Evolutionary conservation across 2,329 filamentous ascomycete genomes (phyloP).

Genomic region (Colletotrichum gloeosporioides): DNA sequence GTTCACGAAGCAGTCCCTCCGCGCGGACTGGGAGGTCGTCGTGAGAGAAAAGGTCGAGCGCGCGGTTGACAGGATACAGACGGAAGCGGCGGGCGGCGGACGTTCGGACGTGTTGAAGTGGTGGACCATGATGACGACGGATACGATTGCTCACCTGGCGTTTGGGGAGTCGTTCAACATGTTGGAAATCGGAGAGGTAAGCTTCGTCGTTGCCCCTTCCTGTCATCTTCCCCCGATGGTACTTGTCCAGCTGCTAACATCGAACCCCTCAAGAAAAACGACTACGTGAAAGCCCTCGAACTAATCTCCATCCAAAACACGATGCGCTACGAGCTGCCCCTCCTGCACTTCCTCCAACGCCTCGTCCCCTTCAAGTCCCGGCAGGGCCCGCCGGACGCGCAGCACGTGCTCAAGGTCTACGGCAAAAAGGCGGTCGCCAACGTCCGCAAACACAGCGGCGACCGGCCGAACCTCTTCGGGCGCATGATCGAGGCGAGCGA

Average conservation of each 20-base stretch:
- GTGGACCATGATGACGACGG: conserved; percentile 59
- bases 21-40: conserved; percentile 29
- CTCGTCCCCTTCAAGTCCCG: background rate
- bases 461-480: background rate
- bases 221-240: too few species aligned
- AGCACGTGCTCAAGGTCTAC: background rate
- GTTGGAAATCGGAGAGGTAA: conserved; percentile 41
- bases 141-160: conserved; percentile 57
- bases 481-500: background rate
- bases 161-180: conserved; percentile 61
- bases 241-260: background rate
- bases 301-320: conserved; percentile 1
- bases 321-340: background rate
- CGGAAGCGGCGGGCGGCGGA: conserved; percentile 42
- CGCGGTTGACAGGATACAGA: conserved; percentile 45
- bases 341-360: background rate
- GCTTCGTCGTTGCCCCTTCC: too few species aligned
- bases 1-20: conserved; percentile 42
- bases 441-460: background rate
- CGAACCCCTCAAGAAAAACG: background rate
- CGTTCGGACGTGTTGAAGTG: conserved; percentile 56
- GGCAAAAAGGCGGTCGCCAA: background rate
- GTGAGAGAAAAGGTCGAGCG: conserved; percentile 41
- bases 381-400: background rate
- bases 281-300: conserved; percentile 1